Evolutionary conservation across 345 rosid species (phyloP).

Genomic region (Moringa oleifera): DNA sequence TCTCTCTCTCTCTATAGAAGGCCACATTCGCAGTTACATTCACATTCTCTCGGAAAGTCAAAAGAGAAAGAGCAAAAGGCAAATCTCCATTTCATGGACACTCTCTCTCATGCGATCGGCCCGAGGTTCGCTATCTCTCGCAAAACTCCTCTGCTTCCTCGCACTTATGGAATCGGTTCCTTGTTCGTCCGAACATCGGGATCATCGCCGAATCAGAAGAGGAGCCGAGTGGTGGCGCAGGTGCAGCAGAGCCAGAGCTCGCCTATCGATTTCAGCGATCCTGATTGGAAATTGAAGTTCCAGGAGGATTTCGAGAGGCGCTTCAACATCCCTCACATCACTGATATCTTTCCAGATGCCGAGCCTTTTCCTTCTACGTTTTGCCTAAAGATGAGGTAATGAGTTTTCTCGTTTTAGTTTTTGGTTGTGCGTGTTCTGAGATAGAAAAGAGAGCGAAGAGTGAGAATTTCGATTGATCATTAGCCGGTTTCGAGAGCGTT

Average conservation of each 20-base stretch:
- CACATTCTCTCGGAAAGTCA: not conserved
- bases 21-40: not conserved
- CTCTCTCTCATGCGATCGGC: constrained; percentile 27
- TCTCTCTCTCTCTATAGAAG: not conserved
- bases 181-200: constrained; percentile 15
- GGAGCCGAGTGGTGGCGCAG: constrained; percentile 10
- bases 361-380: constrained; percentile 73
- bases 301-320: constrained; percentile 67
- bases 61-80: not conserved
- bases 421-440: too few species aligned
- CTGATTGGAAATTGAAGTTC: constrained; percentile 66
- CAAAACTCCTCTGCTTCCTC: constrained; percentile 4
- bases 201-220: constrained; percentile 19
- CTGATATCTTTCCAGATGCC: constrained; percentile 63
- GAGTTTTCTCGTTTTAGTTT: not conserved
- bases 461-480: too few species aligned
- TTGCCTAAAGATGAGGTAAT: constrained; percentile 85
- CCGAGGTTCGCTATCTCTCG: constrained; percentile 7
- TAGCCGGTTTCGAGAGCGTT: not conserved
- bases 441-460: too few species aligned
- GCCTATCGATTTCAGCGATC: constrained; percentile 62
- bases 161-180: constrained; percentile 23
- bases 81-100: constrained; percentile 27
- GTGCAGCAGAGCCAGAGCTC: constrained; percentile 17
- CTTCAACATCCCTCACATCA: constrained; percentile 74